Conservation (phyloP, 1,284 basidiomycete species). For the Schizophyllum commune region DNA sequence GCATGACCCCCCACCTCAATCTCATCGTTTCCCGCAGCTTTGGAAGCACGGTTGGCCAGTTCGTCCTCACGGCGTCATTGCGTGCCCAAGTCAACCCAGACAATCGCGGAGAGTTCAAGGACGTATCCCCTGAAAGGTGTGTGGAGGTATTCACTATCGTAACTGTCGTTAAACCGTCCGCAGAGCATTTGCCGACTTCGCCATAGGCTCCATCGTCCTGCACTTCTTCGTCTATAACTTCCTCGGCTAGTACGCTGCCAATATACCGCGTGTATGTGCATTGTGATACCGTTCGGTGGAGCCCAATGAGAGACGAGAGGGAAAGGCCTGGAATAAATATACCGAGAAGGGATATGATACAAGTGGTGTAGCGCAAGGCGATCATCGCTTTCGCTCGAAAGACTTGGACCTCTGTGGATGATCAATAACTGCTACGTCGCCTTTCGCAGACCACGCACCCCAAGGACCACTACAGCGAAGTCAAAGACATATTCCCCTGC, state of each 20-base stretch:
- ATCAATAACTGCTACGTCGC: not conserved
- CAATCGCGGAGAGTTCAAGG: conserved; percentile 76
- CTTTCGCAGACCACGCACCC: conserved; percentile 39
- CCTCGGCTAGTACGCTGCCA: conserved; percentile 32
- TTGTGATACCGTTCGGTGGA: not conserved
- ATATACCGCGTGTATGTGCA: not conserved
- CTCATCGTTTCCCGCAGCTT: conserved; percentile 52
- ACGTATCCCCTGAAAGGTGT: conserved; percentile 92
- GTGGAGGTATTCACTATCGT: conserved; percentile 8
- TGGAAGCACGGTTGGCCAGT: conserved; percentile 90
- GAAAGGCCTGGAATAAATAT: not conserved
- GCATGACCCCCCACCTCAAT: not conserved
- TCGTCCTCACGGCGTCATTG: conserved; percentile 89
- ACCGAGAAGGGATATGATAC: conserved; percentile 6
- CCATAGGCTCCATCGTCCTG: conserved; percentile 86
- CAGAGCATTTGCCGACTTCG: conserved; percentile 96
- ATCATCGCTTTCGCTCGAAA: conserved; percentile 44
- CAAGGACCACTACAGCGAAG: conserved; percentile 73
- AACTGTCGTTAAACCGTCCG: conserved; percentile 1
- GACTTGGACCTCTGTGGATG: conserved; percentile 10
- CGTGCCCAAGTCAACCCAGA: conserved; percentile 88
- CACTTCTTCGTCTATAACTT: conserved; percentile 99
- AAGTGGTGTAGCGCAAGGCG: conserved; percentile 2
- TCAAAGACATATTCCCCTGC: conserved; percentile 76
- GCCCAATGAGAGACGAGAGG: not conserved